Evolutionary conservation across 2,329 filamentous ascomycete genomes (phyloP), one percentile per base, ranked within the genome.

Genomic region (Aspergillus novofumigatus): DNA sequence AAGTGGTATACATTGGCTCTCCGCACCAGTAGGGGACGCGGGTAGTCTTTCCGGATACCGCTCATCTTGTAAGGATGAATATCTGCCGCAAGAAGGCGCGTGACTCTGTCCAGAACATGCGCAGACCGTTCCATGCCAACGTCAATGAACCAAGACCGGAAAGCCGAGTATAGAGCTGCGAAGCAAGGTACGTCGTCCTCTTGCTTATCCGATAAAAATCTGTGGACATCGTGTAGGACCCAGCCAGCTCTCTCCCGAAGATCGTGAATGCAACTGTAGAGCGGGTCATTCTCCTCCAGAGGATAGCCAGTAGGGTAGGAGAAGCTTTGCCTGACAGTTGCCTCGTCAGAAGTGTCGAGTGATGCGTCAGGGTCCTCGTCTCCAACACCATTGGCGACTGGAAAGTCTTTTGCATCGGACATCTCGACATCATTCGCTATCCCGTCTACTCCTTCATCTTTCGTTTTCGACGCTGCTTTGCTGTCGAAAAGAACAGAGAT

Each of bases 111-210:
- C 9, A 97, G 80, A 1, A 95, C 90, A 71, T 97, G 94, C 0
- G 94, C 93, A 20, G 93, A 97, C 58, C 93, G 84, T 75, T 99
- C 94, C 59, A 97, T 95, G 20, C 95, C 94, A 44, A 99, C 92
- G 68, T 99, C 94, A 1, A 96, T 92, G 67, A 99, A 97, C 92
- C 92, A 99, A 8, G 91, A 94, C 47, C 91, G 84, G 72, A 97
- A 99, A 1, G 93, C 91, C 23, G 89, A 89, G 74, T 96, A 99
- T 2, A 99, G 77, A 0, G 92, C 86, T 25, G 92, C 96, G 76
- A 99, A 99, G 75, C 92, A 97, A 17, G 90, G 86, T 0, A 99
- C 94, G 70, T 99, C 94, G 69, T 99, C 94, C 71, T 97, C 91
- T 70, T 96, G 92, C 59, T 93, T 87, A 59, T 86, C 78, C 20